A percentile compares a stretch with the other conserved stretches of the same genome.
These are phyloP conservation scores for Aquilaria malaccensis DNA, from an alignment of 345 rosid genomes.

Conservation along the genomic window DNA sequence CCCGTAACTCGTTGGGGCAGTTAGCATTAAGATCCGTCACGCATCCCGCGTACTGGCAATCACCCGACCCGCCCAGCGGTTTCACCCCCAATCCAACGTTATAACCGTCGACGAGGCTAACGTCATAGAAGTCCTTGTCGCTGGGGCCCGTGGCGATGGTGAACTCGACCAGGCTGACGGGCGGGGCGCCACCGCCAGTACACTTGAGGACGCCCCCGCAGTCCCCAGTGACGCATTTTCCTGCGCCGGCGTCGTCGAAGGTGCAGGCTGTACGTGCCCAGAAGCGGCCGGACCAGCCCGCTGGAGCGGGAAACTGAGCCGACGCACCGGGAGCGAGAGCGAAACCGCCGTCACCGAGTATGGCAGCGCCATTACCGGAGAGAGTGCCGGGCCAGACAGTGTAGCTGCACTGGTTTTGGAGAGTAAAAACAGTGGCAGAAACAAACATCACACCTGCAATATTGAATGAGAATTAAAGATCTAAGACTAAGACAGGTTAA, in stretches of 20 bases:
- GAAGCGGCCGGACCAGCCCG: conserved; percentile 81
- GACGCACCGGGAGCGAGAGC: conserved; percentile 43
- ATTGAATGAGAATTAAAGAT: not conserved
- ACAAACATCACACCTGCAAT: conserved; percentile 23
- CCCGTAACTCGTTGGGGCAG: conserved; percentile 64
- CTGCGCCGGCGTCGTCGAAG: conserved; percentile 59
- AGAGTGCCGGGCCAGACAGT: conserved; percentile 89
- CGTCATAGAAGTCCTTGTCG: conserved; percentile 78
- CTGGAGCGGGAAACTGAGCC: conserved; percentile 49
- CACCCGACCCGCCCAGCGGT: conserved; percentile 59
- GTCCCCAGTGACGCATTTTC: conserved; percentile 74
- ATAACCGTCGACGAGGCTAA: conserved; percentile 94
- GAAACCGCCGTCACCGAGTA: conserved; percentile 72
- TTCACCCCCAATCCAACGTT: conserved; percentile 66
- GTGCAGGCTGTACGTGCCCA: conserved; percentile 87
- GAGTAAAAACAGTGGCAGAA: conserved; percentile 56
- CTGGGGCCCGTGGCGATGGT: conserved; percentile 36
- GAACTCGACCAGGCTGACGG: conserved; percentile 63
- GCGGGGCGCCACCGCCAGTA: conserved; percentile 69
- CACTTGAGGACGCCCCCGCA: conserved; percentile 69
- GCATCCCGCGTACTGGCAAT: conserved; percentile 79
- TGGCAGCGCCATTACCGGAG: conserved; percentile 49
- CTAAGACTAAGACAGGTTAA: not conserved
- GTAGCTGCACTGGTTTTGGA: conserved; percentile 60
- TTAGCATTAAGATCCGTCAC: conserved; percentile 48